Evolutionary conservation across 2,329 filamentous ascomycete genomes (phyloP).

Genomic region (Hypomyces perniciosus): DNA sequence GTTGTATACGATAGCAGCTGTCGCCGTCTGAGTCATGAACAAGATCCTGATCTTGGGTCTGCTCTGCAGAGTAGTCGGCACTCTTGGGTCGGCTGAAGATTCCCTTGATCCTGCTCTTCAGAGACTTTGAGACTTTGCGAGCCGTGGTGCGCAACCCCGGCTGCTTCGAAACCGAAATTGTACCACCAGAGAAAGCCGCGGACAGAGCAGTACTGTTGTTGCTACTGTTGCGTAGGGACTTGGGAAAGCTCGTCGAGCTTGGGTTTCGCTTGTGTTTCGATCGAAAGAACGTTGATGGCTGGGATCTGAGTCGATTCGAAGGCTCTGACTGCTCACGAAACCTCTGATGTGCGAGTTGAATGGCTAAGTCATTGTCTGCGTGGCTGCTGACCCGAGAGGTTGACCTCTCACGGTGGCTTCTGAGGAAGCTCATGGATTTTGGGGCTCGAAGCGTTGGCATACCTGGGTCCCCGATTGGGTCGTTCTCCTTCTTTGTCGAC

Average conservation of each 20-base stretch:
- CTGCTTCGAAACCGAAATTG: slow-evolving; percentile 21
- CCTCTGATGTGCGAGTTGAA: slow-evolving; percentile 31
- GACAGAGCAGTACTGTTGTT: slow-evolving; percentile 32
- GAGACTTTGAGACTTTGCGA: slow-evolving; percentile 54
- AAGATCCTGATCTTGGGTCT: slow-evolving; percentile 1
- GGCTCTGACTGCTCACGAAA: slow-evolving; percentile 30
- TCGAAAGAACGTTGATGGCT: slow-evolving; percentile 40
- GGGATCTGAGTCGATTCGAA: slow-evolving; percentile 31
- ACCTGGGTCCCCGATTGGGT: slow-evolving; percentile 13
- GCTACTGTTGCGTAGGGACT: slow-evolving; percentile 44
- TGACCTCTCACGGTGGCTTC: slow-evolving; percentile 24
- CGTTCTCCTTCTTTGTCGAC: slow-evolving; percentile 24
- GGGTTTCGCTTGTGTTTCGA: slow-evolving; percentile 31
- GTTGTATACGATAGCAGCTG: slow-evolving; percentile 28
- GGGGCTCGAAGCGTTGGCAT: slow-evolving; percentile 34
- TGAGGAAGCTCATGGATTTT: slow-evolving; percentile 52
- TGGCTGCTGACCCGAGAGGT: slow-evolving; percentile 15
- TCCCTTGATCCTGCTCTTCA: slow-evolving; percentile 55
- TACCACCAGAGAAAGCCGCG: slow-evolving; percentile 24
- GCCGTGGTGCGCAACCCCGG: slow-evolving; percentile 43
- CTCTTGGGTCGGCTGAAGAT: slow-evolving; percentile 27
- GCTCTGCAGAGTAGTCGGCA: slow-evolving; percentile 9
- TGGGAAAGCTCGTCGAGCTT: slow-evolving; percentile 34
- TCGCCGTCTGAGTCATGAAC: slow-evolving; percentile 23
- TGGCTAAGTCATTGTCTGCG: slow-evolving; percentile 27